These are phyloP conservation scores for Amylocarpus encephaloides DNA, from an alignment of 2,329 filamentous ascomycete genomes.

Conservation along the genomic window DNA sequence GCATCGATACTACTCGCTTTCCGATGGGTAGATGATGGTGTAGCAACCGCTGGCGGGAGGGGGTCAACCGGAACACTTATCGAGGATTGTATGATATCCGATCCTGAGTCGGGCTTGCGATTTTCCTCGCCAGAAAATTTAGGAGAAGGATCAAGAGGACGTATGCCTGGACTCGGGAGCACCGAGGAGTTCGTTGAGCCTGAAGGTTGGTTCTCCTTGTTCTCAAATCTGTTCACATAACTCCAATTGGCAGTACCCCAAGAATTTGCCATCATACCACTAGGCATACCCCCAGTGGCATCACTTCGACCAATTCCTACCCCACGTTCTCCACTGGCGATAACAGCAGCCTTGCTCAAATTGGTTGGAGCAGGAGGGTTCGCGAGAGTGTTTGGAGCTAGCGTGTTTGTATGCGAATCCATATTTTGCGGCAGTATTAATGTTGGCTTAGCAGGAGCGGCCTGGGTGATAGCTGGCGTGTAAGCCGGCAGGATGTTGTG, in stretches of 20 bases:
- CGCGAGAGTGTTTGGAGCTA: slow-evolving; percentile 77
- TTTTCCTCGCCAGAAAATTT: slow-evolving; percentile 26
- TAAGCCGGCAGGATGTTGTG: slow-evolving; percentile 69
- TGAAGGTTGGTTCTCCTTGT: slow-evolving; percentile 40
- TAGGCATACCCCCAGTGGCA: slow-evolving; percentile 66
- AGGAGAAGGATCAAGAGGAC: slow-evolving; percentile 23
- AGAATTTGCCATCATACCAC: slow-evolving; percentile 83
- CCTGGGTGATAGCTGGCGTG: slow-evolving; percentile 33
- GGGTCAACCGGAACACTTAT: slow-evolving; percentile 23
- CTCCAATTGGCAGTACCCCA: slow-evolving; percentile 89
- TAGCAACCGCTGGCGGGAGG: slow-evolving; percentile 5
- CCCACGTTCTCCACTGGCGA: slow-evolving; percentile 70
- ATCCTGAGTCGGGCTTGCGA: slow-evolving; percentile 22
- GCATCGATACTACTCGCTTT: slow-evolving; percentile 28
- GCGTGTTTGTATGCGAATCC: slow-evolving; percentile 49
- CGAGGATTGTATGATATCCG: slow-evolving; percentile 15
- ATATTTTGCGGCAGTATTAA: slow-evolving; percentile 34
- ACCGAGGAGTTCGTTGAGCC: slow-evolving; percentile 17
- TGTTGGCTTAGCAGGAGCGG: slow-evolving; percentile 27
- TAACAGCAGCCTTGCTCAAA: slow-evolving; percentile 78
- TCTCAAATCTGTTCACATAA: slow-evolving; percentile 54
- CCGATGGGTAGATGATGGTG: slow-evolving; percentile 19
- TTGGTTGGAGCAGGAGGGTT: slow-evolving; percentile 79
- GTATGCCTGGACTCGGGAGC: slow-evolving; percentile 22
- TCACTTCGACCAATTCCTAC: slow-evolving; percentile 55